Evolutionary conservation across 148 eudicot species (phyloP).

Genomic region (Camellia sinensis): DNA sequence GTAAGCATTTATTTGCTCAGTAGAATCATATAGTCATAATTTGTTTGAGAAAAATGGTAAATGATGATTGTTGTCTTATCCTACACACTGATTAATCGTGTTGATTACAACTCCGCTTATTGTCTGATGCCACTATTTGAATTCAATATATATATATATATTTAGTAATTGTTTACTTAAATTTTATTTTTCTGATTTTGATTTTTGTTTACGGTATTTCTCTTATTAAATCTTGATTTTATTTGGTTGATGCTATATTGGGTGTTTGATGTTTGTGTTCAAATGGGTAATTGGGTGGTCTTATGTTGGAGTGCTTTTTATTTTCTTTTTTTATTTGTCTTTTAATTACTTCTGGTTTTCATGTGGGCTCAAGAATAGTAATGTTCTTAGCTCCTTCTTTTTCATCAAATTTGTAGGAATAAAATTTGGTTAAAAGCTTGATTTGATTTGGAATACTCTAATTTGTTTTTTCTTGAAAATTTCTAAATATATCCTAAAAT

Average conservation of each 20-base stretch:
- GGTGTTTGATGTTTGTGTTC: background rate
- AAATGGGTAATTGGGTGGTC: background rate
- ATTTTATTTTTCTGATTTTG: background rate
- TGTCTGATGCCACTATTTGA: slow-evolving; percentile 23
- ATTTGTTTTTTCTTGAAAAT: too few relatives aligned
- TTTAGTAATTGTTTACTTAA: too few relatives aligned
- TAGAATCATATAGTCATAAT: background rate
- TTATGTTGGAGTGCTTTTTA: too few relatives aligned
- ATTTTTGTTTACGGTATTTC: background rate
- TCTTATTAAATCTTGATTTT: background rate
- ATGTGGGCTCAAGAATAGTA: background rate
- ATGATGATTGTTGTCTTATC: slow-evolving; percentile 14
- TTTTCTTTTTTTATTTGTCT: too few relatives aligned
- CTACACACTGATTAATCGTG: slow-evolving; percentile 25
- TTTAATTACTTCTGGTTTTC: background rate
- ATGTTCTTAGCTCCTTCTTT: too few relatives aligned
- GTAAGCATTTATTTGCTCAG: too few relatives aligned
- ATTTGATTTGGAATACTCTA: too few relatives aligned
- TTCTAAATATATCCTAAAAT: too few relatives aligned
- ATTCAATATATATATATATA: background rate
- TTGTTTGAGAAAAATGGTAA: slow-evolving; percentile 23
- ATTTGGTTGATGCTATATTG: background rate
- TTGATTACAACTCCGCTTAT: slow-evolving; percentile 33
- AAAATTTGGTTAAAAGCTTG: too few relatives aligned
- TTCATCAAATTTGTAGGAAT: too few relatives aligned